phyloP scores from a whole-genome alignment of 345 rosid genomes.

The Camelina neglecta region DNA sequence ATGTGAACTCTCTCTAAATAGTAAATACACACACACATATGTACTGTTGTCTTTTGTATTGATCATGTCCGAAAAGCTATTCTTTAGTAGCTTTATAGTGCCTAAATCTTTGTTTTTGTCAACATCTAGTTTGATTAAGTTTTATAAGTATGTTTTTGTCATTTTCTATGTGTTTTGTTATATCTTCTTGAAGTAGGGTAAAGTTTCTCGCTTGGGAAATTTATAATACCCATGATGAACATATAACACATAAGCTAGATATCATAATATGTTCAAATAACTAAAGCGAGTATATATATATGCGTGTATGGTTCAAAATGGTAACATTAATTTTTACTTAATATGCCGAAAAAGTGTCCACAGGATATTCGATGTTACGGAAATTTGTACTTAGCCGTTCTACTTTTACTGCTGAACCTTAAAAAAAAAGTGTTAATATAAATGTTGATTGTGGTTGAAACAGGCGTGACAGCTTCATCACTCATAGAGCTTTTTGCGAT shows the following conservation, averaged over 20 bases:
- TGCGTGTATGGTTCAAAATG: not conserved
- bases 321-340: not conserved
- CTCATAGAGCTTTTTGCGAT: conserved; percentile 96
- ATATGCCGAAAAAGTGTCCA: not conserved
- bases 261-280: not conserved
- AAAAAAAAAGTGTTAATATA: not conserved
- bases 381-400: not conserved
- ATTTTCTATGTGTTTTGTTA: conserved; percentile 27
- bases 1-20: not conserved
- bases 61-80: conserved; percentile 24
- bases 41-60: not conserved
- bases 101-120: conserved; percentile 25
- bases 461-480: conserved; percentile 95
- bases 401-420: not conserved
- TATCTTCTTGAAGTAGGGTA: conserved; percentile 37
- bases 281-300: not conserved
- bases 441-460: conserved; percentile 28
- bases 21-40: not conserved
- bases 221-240: not conserved
- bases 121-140: conserved; percentile 4
- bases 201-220: conserved; percentile 28
- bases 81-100: not conserved
- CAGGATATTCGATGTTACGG: not conserved
- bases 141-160: conserved; percentile 19
- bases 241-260: not conserved